Evolutionary conservation across 306 rosid species (phyloP).

Genomic region (Lathyrus tuberosus): DNA sequence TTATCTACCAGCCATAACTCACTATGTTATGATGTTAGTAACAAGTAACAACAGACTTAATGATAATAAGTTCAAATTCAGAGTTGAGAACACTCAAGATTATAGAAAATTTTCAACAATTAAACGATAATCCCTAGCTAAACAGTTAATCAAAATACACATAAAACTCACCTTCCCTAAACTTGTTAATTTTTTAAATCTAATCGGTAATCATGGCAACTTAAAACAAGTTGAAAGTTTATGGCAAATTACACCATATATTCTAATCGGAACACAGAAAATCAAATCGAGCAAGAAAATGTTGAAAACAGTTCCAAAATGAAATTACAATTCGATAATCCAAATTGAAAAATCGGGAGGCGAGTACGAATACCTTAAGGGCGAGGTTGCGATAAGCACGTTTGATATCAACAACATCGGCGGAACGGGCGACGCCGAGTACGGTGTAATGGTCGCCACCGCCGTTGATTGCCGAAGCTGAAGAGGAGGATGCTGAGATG

Average conservation of each 20-base stretch:
- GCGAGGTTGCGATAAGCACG: slow-evolving; percentile 93
- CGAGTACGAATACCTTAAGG: slow-evolving; percentile 54
- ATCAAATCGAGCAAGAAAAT: slow-evolving; percentile 3
- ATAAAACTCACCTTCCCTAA: neutral
- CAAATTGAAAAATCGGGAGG: neutral
- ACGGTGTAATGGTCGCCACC: slow-evolving; percentile 68
- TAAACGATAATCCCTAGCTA: neutral
- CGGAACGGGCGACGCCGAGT: slow-evolving; percentile 62
- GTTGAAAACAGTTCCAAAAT: slow-evolving; percentile 1
- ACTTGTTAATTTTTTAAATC: neutral
- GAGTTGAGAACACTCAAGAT: neutral
- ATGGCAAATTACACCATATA: neutral
- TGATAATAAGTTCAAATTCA: neutral
- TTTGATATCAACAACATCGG: slow-evolving; percentile 69
- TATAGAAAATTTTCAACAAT: neutral
- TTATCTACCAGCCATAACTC: neutral
- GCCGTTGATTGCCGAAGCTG: slow-evolving; percentile 48
- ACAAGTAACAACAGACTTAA: neutral
- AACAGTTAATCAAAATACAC: neutral
- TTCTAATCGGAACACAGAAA: neutral
- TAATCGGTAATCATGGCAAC: neutral
- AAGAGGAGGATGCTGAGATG: slow-evolving; percentile 42
- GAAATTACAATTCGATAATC: neutral
- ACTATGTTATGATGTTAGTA: neutral
- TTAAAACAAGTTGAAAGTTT: slow-evolving; percentile 3